phyloP scores from a whole-genome alignment of 306 rosid species.

The Lathyrus tuberosus region DNA sequence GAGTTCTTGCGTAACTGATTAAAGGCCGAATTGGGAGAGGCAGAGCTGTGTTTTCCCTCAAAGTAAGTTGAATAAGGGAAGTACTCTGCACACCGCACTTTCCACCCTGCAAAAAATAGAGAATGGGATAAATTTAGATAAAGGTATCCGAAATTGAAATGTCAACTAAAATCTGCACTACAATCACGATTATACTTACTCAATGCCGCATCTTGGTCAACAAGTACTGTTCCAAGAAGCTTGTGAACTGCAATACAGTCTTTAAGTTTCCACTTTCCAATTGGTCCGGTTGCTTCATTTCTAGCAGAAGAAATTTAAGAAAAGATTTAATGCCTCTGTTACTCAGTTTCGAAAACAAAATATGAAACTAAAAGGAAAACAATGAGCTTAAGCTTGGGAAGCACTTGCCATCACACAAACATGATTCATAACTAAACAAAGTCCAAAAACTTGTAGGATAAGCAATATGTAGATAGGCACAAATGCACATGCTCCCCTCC shows the following conservation, averaged over 20 bases:
- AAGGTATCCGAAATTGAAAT: background rate
- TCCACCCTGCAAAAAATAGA: constrained; percentile 73
- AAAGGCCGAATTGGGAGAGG: constrained; percentile 59
- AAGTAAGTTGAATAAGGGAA: constrained; percentile 83
- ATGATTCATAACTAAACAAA: background rate
- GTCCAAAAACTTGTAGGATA: background rate
- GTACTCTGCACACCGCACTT: constrained; percentile 69
- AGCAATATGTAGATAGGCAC: background rate
- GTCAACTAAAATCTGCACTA: background rate
- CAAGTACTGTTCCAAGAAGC: constrained; percentile 67
- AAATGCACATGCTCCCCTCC: background rate
- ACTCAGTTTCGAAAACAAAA: background rate
- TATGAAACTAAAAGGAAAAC: constrained; percentile 26
- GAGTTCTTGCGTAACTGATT: constrained; percentile 53
- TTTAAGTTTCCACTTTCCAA: constrained; percentile 73
- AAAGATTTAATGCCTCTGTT: constrained; percentile 22
- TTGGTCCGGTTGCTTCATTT: constrained; percentile 74
- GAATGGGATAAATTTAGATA: background rate
- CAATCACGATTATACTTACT: constrained; percentile 55
- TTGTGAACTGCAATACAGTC: constrained; percentile 79
- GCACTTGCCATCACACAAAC: constrained; percentile 1
- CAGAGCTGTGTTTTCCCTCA: constrained; percentile 75
- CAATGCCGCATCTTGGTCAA: constrained; percentile 65
- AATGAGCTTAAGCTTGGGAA: constrained; percentile 5
- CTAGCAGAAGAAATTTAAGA: constrained; percentile 43